A percentile compares a stretch with the other conserved stretches of the same genome.
phyloP scores from a whole-genome alignment of 371 early-diverging fungal species.

The Mortierella sp. region DNA sequence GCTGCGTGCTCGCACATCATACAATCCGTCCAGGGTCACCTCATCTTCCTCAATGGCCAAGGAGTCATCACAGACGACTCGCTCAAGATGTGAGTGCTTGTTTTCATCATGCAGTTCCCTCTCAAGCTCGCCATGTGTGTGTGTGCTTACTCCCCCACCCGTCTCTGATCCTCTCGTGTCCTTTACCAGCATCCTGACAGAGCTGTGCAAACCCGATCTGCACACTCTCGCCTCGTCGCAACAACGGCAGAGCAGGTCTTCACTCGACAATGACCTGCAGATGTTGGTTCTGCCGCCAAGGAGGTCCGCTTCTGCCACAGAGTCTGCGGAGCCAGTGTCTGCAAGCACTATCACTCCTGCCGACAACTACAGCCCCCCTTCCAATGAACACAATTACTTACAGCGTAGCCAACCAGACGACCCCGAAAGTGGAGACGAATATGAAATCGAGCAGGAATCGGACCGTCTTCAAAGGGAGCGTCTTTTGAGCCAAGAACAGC shows the following conservation, averaged over 20 bases:
- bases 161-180: not conserved
- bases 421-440: slow-evolving; percentile 1
- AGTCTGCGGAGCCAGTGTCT: not conserved
- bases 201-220: slow-evolving; percentile 36
- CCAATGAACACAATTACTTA: slow-evolving; percentile 1
- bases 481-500: slow-evolving; percentile 40
- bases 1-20: slow-evolving; percentile 50
- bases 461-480: slow-evolving; percentile 33
- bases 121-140: slow-evolving; percentile 21
- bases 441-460: slow-evolving; percentile 14
- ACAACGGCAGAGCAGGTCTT: slow-evolving; percentile 11
- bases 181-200: slow-evolving; percentile 25
- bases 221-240: not conserved
- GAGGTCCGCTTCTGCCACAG: not conserved
- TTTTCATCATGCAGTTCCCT: not conserved
- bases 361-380: not conserved
- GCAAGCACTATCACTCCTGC: not conserved
- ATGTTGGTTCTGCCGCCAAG: slow-evolving; percentile 31
- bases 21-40: slow-evolving; percentile 45
- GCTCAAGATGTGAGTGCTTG: slow-evolving; percentile 27
- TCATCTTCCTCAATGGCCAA: slow-evolving; percentile 42
- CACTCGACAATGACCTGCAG: slow-evolving; percentile 28
- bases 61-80: slow-evolving; percentile 49
- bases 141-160: not conserved
- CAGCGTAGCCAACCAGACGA: not conserved